Conservation (phyloP, 495 filamentous ascomycete species). For the Jackrogersella multiformis region DNA sequence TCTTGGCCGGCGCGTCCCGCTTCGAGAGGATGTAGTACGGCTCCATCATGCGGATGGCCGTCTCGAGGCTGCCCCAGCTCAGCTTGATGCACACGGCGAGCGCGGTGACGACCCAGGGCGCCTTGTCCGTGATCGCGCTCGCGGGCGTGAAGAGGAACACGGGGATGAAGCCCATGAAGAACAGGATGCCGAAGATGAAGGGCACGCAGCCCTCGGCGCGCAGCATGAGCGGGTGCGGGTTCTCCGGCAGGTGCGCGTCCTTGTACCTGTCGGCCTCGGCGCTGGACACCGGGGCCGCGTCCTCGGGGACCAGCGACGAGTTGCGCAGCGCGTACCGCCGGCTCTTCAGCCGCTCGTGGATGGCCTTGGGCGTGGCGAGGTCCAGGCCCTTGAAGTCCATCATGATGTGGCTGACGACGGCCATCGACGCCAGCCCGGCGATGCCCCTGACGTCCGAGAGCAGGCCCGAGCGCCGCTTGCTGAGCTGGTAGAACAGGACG, state of each 20-base stretch:
- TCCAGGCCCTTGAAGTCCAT: constrained; percentile 79
- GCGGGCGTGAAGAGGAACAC: constrained; percentile 65
- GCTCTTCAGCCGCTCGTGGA: constrained; percentile 69
- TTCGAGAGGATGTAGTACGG: constrained; percentile 74
- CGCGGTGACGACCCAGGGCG: constrained; percentile 70
- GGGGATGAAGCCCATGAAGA: constrained; percentile 64
- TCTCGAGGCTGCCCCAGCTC: constrained; percentile 74
- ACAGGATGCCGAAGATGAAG: constrained; percentile 60
- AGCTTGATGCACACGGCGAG: constrained; percentile 72
- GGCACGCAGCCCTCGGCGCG: constrained; percentile 66
- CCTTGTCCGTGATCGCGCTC: constrained; percentile 63
- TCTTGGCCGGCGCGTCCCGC: constrained; percentile 68
- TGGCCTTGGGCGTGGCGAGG: constrained; percentile 67
- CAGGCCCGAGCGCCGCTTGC: constrained; percentile 69
- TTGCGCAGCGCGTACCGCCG: constrained; percentile 75
- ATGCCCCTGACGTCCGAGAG: constrained; percentile 75
- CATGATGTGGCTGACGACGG: constrained; percentile 73
- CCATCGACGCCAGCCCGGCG: constrained; percentile 78
- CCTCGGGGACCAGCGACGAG: constrained; percentile 66
- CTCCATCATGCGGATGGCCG: constrained; percentile 75
- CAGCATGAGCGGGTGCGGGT: constrained; percentile 76
- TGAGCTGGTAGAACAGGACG: constrained; percentile 66
- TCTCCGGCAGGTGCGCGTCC: constrained; percentile 55
- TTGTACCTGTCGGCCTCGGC: constrained; percentile 52
- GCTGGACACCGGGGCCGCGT: constrained; percentile 41